Evolutionary conservation across 805 yeast species (phyloP), one percentile per base, ranked within the genome.

Genomic region (Yarrowia yakushimensis): DNA sequence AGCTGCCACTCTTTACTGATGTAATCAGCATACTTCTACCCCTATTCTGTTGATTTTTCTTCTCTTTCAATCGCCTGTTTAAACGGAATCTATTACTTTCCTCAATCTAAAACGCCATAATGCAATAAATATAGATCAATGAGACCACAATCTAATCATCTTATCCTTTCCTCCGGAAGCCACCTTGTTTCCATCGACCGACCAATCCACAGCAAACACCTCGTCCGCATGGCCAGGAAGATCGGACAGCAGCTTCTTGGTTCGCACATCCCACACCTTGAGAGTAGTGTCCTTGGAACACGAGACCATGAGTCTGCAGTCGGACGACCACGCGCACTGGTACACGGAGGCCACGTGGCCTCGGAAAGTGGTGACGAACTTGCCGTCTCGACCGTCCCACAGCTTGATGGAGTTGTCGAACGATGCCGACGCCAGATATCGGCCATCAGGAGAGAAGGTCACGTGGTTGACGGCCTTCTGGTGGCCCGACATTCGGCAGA

Each of bases 81-180:
- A n/a, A n/a, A n/a, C n/a, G n/a, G n/a, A n/a, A 8, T 25, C 27
- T 25, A 25, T 25, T n/a, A 15, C 17, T n/a, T n/a, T n/a, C n/a
- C n/a, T n/a, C n/a, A n/a, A n/a, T n/a, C n/a, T n/a, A n/a, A n/a
- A n/a, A n/a, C n/a, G 15, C 37, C 15, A n/a, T 33, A 17, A 39
- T 41, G 28, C 45, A 41, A 41, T 41, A 41, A 41, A 41, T 41
- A 42, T 18, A 9, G 13, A 28, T 45, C 36, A 74, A 64, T 77
- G 77, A n/a, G 94, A 84, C 99, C 99, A 94, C 64, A 94, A 77
- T 70, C 97, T 81, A 23, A 94, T 91, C 81, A 87, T 87, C 74
- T 92, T 94, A 73, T 94, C 99, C 72, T 91, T 92, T 60, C 99
- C 98, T 20, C 98, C 99, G 72, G 97, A 89, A n/a, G 93, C 96